phyloP scores from a whole-genome alignment of 2,329 filamentous ascomycete genomes.

The Cryphonectria naterciae region DNA sequence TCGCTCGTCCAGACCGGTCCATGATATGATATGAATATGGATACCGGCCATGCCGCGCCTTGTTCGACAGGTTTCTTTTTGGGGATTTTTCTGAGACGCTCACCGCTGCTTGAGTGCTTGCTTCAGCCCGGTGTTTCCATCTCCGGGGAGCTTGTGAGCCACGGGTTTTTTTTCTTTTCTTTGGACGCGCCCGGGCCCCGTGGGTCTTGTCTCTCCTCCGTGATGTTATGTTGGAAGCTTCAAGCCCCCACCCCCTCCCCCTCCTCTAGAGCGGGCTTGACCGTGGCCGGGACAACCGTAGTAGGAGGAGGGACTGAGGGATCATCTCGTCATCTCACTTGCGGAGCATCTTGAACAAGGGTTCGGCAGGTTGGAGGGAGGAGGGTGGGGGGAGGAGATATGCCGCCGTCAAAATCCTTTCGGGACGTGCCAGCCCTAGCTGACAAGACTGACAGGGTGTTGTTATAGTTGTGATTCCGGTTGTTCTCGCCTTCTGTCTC shows the following conservation, averaged over 20 bases:
- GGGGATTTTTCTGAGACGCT: neutral
- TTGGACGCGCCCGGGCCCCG: too few species aligned
- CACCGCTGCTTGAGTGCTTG: neutral
- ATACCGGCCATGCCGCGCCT: neutral
- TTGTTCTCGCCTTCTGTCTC: neutral
- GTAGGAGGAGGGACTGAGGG: neutral
- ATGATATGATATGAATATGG: neutral
- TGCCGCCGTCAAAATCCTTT: slow-evolving; percentile 4
- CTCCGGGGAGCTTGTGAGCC: neutral
- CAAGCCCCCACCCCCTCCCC: neutral
- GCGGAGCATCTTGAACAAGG: neutral
- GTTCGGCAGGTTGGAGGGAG: neutral
- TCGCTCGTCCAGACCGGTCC: neutral
- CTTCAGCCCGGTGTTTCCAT: neutral
- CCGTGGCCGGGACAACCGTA: neutral
- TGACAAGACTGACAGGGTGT: neutral
- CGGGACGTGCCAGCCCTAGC: neutral
- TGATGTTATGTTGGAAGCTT: neutral
- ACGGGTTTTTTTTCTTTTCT: neutral
- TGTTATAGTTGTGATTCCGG: neutral
- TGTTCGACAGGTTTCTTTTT: neutral
- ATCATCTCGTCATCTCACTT: neutral
- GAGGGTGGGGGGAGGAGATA: neutral
- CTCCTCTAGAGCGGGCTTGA: neutral
- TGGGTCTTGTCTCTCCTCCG: neutral